Evolutionary conservation across 208 protist species (phyloP).

Genomic region (Leishmania major): DNA sequence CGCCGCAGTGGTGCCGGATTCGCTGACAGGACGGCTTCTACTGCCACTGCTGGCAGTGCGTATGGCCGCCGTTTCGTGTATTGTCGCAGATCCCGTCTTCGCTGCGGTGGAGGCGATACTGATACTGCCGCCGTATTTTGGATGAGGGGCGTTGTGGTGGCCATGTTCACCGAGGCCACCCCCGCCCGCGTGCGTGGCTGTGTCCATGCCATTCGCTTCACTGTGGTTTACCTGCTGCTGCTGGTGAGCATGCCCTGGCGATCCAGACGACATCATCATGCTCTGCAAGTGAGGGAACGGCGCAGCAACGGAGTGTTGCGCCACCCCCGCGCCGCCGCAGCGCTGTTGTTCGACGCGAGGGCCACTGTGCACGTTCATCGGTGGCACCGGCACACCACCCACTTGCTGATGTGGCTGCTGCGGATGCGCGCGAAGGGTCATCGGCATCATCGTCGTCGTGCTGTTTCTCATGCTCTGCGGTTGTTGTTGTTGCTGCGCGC

Average conservation of each 20-base stretch:
- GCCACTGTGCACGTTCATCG: neutral
- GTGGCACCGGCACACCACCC: neutral
- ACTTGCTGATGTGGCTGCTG: neutral
- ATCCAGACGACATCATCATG: neutral
- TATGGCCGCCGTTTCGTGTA: neutral
- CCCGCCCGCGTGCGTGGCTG: neutral
- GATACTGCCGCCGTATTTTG: neutral
- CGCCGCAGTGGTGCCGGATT: neutral
- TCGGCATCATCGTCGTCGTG: neutral
- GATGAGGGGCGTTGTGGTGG: neutral
- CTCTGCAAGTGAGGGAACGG: slow-evolving; percentile 11
- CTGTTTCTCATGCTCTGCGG: neutral
- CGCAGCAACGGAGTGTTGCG: neutral
- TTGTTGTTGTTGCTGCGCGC: neutral
- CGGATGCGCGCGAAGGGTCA: neutral
- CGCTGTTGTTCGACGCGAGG: neutral
- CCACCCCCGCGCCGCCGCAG: neutral
- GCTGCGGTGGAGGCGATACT: neutral
- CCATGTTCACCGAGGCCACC: neutral
- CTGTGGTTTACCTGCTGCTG: neutral
- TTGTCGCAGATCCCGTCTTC: neutral
- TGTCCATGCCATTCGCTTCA: neutral
- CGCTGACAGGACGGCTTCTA: neutral
- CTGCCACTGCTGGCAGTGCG: neutral
- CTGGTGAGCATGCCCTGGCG: neutral